These are phyloP conservation scores for Fistulifera solaris DNA, from an alignment of 108 stramenopile species.

Conservation along the genomic window DNA sequence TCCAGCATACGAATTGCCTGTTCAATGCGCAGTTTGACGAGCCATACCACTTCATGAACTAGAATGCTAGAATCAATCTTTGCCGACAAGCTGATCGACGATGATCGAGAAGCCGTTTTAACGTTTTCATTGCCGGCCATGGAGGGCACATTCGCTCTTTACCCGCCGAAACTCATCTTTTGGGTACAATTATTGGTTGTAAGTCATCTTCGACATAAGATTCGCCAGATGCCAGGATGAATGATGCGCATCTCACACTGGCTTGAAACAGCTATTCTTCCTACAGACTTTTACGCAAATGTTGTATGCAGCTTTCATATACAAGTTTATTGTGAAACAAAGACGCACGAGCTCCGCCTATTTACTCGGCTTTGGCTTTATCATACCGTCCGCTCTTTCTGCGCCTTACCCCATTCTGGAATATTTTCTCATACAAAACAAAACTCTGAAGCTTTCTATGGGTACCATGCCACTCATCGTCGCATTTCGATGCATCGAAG, in stretches of 20 bases:
- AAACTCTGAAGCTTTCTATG: conserved; percentile 4
- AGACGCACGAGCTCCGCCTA: neutral
- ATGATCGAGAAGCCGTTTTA: conserved; percentile 24
- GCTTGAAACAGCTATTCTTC: neutral
- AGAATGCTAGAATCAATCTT: conserved; percentile 7
- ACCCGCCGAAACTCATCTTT: conserved; percentile 13
- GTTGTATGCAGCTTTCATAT: neutral
- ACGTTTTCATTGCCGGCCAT: conserved; percentile 17
- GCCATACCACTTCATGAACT: too few species aligned
- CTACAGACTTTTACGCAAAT: neutral
- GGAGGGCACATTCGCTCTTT: conserved; percentile 19
- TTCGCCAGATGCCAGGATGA: neutral
- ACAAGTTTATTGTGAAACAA: neutral
- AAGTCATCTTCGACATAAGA: neutral
- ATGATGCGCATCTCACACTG: neutral
- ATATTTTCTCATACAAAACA: conserved; percentile 6
- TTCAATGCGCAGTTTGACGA: too few species aligned
- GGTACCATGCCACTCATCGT: conserved; percentile 9
- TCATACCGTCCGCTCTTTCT: conserved; percentile 7
- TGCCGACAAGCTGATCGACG: conserved; percentile 25
- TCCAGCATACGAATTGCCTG: too few species aligned
- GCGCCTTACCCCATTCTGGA: conserved; percentile 8
- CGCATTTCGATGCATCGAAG: conserved; percentile 7
- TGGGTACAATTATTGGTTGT: conserved; percentile 20
- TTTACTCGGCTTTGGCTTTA: conserved; percentile 11